These are phyloP conservation scores for Phytophthora constricta DNA, from an alignment of 352 stramenopile genomes.

Conservation along the genomic window DNA sequence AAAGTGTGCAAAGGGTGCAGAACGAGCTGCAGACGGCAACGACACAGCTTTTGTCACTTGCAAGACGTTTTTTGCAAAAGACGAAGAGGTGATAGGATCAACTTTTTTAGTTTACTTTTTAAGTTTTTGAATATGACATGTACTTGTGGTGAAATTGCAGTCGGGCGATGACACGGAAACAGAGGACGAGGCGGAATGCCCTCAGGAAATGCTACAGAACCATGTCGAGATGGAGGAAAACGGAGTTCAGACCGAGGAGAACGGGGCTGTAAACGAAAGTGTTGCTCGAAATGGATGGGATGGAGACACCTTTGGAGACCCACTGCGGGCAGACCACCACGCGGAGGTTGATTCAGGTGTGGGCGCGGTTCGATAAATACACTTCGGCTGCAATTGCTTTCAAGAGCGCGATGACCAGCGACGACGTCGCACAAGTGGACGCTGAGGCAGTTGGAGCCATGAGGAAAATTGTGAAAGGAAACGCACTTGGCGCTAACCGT, in stretches of 20 bases:
- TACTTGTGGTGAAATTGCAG: neutral
- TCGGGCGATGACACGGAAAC: neutral
- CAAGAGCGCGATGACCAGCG: neutral
- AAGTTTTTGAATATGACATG: neutral
- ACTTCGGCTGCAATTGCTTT: neutral
- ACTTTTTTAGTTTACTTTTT: conserved; percentile 5
- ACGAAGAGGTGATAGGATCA: neutral
- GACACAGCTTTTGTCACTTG: neutral
- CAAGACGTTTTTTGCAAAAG: neutral
- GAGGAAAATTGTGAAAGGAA: neutral
- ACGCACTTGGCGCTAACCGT: neutral
- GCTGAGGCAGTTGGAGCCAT: neutral
- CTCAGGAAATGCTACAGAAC: neutral
- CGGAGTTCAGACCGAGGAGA: neutral
- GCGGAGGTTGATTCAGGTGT: neutral
- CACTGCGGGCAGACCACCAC: neutral
- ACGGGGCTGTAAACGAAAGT: too few species aligned
- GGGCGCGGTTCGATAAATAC: neutral
- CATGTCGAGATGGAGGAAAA: neutral
- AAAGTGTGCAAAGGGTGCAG: neutral
- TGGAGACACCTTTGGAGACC: too few species aligned
- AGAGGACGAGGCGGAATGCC: neutral
- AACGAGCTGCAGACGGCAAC: conserved; percentile 3
- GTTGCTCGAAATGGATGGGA: too few species aligned
- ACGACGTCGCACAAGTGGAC: neutral